phyloP scores from a whole-genome alignment of 345 rosid genomes.

The Mercurialis annua region DNA sequence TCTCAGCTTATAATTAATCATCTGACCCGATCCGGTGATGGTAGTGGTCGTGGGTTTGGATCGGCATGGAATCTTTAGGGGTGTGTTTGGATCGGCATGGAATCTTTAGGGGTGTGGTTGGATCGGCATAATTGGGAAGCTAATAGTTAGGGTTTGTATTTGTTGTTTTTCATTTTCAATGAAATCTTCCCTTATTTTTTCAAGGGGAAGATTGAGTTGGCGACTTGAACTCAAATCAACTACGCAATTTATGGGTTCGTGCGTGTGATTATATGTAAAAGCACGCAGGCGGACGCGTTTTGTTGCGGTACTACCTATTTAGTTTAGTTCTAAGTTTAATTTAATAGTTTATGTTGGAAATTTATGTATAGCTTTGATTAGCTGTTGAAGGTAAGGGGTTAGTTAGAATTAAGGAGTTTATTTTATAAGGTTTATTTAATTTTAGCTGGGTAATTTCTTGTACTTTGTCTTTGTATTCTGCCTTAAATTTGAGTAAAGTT shows the following conservation, averaged over 20 bases:
- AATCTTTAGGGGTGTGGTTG: too few relatives aligned
- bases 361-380: too few relatives aligned
- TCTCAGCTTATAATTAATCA: conserved; percentile 34
- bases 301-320: too few relatives aligned
- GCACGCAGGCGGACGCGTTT: background rate
- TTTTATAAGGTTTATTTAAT: too few relatives aligned
- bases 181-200: conserved; percentile 79
- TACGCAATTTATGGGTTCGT: background rate
- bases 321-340: too few relatives aligned
- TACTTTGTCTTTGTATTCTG: too few relatives aligned
- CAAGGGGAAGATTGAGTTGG: conserved; percentile 58
- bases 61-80: background rate
- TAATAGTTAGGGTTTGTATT: conserved; percentile 16
- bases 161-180: conserved; percentile 21
- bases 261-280: too few relatives aligned
- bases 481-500: too few relatives aligned
- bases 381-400: too few relatives aligned
- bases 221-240: conserved; percentile 20
- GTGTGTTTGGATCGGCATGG: background rate
- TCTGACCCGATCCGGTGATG: background rate
- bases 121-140: background rate
- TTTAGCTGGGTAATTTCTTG: too few relatives aligned
- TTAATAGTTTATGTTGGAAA: too few relatives aligned
- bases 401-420: too few relatives aligned
- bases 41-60: background rate